Percentiles rank a stretch among this genome's conserved stretches.
Conservation (phyloP, 805 yeast species). For the Saccharomycopsis sp. region DNA sequence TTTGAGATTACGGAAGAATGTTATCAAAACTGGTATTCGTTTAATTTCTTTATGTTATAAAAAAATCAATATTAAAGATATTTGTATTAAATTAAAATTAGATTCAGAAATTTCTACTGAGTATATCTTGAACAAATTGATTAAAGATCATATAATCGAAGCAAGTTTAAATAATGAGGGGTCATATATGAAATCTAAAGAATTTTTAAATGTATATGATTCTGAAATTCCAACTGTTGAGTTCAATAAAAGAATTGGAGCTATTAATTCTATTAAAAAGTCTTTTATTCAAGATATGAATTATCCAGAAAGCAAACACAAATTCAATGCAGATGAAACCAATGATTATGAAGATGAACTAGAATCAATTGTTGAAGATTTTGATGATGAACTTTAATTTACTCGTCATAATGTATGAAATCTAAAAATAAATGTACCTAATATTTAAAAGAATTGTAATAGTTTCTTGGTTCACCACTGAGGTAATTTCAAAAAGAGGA, state of each 20-base stretch:
- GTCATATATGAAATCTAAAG: constrained; percentile 88
- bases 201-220: constrained; percentile 75
- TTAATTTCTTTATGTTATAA: constrained; percentile 86
- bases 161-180: constrained; percentile 85
- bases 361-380: constrained; percentile 39
- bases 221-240: constrained; percentile 79
- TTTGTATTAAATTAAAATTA: constrained; percentile 81
- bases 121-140: constrained; percentile 92
- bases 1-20: constrained; percentile 93
- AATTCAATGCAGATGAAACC: constrained; percentile 8
- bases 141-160: constrained; percentile 94
- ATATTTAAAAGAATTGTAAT: background rate
- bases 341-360: constrained; percentile 16
- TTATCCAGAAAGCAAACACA: constrained; percentile 46
- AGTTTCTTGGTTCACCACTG: background rate
- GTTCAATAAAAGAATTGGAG: constrained; percentile 87
- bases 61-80: constrained; percentile 82
- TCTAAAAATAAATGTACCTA: background rate
- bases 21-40: constrained; percentile 94
- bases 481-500: background rate
- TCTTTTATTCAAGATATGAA: constrained; percentile 94
- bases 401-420: background rate
- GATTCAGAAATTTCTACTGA: constrained; percentile 96
- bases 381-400: constrained; percentile 30
- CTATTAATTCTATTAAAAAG: constrained; percentile 82